Evolutionary conservation across 75 land plant species (phyloP), one percentile per base, ranked within the genome.

Genomic region (Selaginella moellendorffii): DNA sequence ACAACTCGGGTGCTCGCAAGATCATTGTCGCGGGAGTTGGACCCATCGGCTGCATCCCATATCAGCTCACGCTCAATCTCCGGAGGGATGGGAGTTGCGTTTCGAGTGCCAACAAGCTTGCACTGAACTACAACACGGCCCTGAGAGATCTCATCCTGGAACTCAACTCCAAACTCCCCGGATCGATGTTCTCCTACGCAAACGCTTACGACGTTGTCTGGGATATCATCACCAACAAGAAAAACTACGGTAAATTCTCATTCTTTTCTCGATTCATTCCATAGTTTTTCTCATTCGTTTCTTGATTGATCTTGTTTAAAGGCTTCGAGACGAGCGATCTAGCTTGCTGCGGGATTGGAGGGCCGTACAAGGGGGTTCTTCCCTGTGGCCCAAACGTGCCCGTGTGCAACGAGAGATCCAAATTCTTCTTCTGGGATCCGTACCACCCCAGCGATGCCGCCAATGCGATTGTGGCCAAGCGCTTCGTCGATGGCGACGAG

Each of bases 1-100:
- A 88, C 60, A 24, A 62, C 22, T 54, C 82, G 21, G 97, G 84
- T 65, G 97, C 86, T 0, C 68, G 89, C 24, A 91, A 88, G 56
- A 72, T 91, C 54, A 66, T 88, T 28, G 27, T 91, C 0, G 66
- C 75, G 17, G 83, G 76, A 42, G 81, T 88, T 1, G 96, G 96
- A 1, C 88, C 86, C 0, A 72, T 91, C 26, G 97, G 97, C 2
- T 91, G 97, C 81, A 88, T 88, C 27, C 97, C 97, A 0, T 91
- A 85, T 60, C 86, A 82, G 52, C 76, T 76, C 61, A 76, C 75
- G 1, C 68, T 82, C 9, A 74, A 80, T 18, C 66, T 61, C 19
- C 17, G 78, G 22, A 73, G 31, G 2, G 63, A 63, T 8, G 12
- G 26, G 27, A 56, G 24, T 19, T 56, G 59, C n/a, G n/a, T 19